A percentile compares a stretch with the other conserved stretches of the same genome.
These are phyloP conservation scores for Dalechampia spathulata DNA, from an alignment of 441 rosid species.

Conservation along the genomic window DNA sequence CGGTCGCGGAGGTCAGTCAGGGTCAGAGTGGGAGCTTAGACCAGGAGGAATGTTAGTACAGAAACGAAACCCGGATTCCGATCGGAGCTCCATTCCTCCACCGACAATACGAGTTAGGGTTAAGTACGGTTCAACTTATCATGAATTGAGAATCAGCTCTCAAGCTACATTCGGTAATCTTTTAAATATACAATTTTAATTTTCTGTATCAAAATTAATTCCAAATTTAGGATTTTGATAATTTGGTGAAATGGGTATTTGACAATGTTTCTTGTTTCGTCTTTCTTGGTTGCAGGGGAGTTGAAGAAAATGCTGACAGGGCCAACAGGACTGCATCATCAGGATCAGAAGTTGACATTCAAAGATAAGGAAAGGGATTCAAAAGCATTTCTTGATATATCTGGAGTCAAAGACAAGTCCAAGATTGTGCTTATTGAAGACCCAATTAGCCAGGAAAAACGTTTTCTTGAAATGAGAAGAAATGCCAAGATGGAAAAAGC, in stretches of 20 bases:
- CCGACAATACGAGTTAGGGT: slow-evolving; percentile 87
- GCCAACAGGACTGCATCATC: slow-evolving; percentile 81
- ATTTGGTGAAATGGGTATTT: too few species aligned
- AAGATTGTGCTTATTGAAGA: slow-evolving; percentile 81
- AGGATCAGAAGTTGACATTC: slow-evolving; percentile 82
- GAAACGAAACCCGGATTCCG: slow-evolving; percentile 70
- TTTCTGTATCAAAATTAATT: too few species aligned
- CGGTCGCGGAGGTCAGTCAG: slow-evolving; percentile 15
- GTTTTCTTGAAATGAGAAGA: slow-evolving; percentile 71
- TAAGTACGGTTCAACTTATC: slow-evolving; percentile 74
- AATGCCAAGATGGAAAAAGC: slow-evolving; percentile 86
- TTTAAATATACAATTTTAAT: too few species aligned
- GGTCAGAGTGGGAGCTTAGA: slow-evolving; percentile 80
- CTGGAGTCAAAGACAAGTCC: slow-evolving; percentile 87
- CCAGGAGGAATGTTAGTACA: slow-evolving; percentile 99
- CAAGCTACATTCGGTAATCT: slow-evolving; percentile 94
- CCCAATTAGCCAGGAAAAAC: slow-evolving; percentile 81
- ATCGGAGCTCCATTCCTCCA: slow-evolving; percentile 53
- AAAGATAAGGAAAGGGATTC: slow-evolving; percentile 96
- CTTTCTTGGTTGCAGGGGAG: slow-evolving; percentile 52
- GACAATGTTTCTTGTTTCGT: too few species aligned
- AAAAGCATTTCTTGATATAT: slow-evolving; percentile 68
- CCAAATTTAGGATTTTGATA: too few species aligned
- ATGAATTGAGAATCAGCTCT: slow-evolving; percentile 68
- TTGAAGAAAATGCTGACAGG: slow-evolving; percentile 83